Percentiles rank a stretch among this genome's conserved stretches.
phyloP scores from a whole-genome alignment of 2,329 filamentous ascomycete genomes.

The Ophiostoma himal-ulmi region DNA sequence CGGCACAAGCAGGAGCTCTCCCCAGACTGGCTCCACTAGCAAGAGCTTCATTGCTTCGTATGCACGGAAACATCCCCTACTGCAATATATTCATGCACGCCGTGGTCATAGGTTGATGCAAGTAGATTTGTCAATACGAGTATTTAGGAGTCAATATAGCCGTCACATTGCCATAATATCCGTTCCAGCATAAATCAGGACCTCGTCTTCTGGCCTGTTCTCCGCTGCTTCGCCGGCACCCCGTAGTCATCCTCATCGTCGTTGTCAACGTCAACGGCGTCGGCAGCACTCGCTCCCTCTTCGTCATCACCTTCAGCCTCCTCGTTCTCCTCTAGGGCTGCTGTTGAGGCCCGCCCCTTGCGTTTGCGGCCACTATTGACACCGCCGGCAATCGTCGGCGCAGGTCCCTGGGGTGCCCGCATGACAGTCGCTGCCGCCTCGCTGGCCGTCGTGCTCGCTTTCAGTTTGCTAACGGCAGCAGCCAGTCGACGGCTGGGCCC shows the following conservation, averaged over 20 bases:
- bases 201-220: conserved; percentile 22
- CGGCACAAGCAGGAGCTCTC: conserved; percentile 5
- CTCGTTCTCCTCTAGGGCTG: conserved; percentile 8
- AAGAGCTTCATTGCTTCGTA: neutral
- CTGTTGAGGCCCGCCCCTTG: conserved; percentile 28
- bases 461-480: conserved; percentile 32
- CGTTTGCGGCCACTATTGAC: conserved; percentile 30
- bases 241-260: neutral
- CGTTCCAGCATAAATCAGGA: neutral
- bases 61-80: neutral
- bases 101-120: neutral
- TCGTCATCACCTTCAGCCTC: conserved; percentile 22
- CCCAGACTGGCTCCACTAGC: neutral
- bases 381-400: conserved; percentile 10
- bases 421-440: conserved; percentile 20
- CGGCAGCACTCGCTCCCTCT: conserved; percentile 22
- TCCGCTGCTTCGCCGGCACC: conserved; percentile 12
- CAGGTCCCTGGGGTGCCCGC: conserved; percentile 9
- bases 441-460: conserved; percentile 27
- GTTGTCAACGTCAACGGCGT: conserved; percentile 8
- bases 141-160: neutral
- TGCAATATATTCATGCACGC: neutral
- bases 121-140: neutral
- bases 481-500: conserved; percentile 32
- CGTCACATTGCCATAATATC: neutral